Evolutionary conservation across 768 basidiomycete genomes (phyloP), one percentile per base, ranked within the genome.

Genomic region (Vararia minispora): DNA sequence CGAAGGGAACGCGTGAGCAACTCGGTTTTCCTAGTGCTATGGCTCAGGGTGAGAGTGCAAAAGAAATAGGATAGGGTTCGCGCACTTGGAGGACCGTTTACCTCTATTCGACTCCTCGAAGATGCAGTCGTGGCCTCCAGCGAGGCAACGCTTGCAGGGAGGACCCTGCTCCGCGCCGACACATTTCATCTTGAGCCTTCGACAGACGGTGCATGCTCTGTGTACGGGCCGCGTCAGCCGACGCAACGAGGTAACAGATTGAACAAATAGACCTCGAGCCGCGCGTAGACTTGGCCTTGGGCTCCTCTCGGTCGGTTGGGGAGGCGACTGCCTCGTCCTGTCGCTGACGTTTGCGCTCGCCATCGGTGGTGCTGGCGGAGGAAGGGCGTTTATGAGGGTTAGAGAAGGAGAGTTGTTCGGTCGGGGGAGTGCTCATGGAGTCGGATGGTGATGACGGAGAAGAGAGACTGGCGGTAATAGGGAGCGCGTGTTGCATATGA

Each of bases 101-200:
- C 95, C 95, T 33, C 95, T 74, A 56, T 97, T 92, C 2, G 85
- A 89, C 57, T 97, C 94, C 62, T 98, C 91, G 46, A 99, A 98
- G 30, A 95, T 74, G 53, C 95, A 99, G 49, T 94, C 88, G 52
- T 92, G 84, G 47, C 74, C 74, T 14, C 84, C 80, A 0, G 76
- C 52, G 32, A 63, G 60, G 51, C 90, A 95, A 16, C 90, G 79
- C 52, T 90, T 92, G 64, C 90, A 95, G 0, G 90, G 87, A 0
- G 84, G 84, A 0, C 89, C 90, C 28, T 89, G 74, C 57, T 91
- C 90, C 2, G 85, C 88, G 24, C 84, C 85, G 6, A 87, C 83
- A 41, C 88, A 91, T 53, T 88, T 91, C 89, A 88, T 91, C 62
- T 91, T 92, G 23, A 91, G 69, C 18, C 88, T 79, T 16, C 90